Evolutionary conservation across 2,329 filamentous ascomycete species (phyloP).

Genomic region (Penicillium sumatraense): DNA sequence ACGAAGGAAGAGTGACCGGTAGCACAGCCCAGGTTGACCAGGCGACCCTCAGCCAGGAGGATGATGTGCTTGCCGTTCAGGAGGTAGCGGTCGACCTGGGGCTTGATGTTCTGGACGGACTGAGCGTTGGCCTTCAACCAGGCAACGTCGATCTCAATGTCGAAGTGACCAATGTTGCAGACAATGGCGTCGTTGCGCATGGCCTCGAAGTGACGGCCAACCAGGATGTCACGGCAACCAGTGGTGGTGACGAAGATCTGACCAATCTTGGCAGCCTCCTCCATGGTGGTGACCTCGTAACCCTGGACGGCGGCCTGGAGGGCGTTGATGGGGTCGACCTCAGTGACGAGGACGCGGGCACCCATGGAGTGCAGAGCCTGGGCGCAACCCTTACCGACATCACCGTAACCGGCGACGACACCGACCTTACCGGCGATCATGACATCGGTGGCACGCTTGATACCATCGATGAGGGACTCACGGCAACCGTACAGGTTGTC

Average conservation of each 20-base stretch:
- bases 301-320: slow-evolving; percentile 98
- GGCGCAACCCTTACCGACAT: slow-evolving; percentile 98
- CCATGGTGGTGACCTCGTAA: slow-evolving; percentile 97
- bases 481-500: slow-evolving; percentile 99
- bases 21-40: slow-evolving; percentile 98
- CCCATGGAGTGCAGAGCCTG: slow-evolving; percentile 96
- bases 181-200: slow-evolving; percentile 99
- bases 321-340: slow-evolving; percentile 99
- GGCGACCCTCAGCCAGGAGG: slow-evolving; percentile 95
- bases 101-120: slow-evolving; percentile 98
- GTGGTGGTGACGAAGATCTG: slow-evolving; percentile 99
- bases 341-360: slow-evolving; percentile 93
- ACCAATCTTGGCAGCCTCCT: slow-evolving; percentile 83
- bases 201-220: slow-evolving; percentile 86
- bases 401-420: slow-evolving; percentile 96
- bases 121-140: slow-evolving; percentile 98
- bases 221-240: slow-evolving; percentile 97
- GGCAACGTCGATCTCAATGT: slow-evolving; percentile 99
- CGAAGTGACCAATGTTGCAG: slow-evolving; percentile 99
- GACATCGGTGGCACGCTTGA: slow-evolving; percentile 99
- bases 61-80: slow-evolving; percentile 98
- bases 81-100: slow-evolving; percentile 96
- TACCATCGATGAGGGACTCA: slow-evolving; percentile 97
- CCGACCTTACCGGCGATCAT: slow-evolving; percentile 99
- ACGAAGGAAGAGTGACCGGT: slow-evolving; percentile 99